Evolutionary conservation across 306 rosid species (phyloP).

Genomic region (Sesbania bispinosa): DNA sequence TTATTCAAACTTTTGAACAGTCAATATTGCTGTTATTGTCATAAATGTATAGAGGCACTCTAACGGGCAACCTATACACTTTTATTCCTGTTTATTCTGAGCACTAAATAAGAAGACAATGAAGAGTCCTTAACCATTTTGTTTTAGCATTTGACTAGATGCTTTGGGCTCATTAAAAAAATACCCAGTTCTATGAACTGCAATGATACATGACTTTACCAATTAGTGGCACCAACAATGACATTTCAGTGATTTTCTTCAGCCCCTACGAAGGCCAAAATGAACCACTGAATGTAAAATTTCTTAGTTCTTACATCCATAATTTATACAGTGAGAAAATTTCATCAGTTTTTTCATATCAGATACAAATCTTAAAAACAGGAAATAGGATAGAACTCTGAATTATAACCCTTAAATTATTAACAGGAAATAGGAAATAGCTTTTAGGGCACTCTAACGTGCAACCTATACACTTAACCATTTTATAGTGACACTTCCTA

Average conservation of each 20-base stretch:
- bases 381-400: conserved; percentile 8
- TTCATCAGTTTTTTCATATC: not conserved
- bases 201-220: not conserved
- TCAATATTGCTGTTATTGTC: not conserved
- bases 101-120: not conserved
- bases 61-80: not conserved
- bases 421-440: too few species aligned
- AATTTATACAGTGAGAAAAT: not conserved
- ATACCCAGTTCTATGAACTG: not conserved
- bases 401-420: not conserved
- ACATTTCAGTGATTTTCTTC: not conserved
- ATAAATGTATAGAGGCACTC: not conserved
- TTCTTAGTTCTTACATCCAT: not conserved
- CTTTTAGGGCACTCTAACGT: too few species aligned
- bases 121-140: not conserved
- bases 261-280: not conserved
- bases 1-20: not conserved
- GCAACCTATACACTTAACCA: too few species aligned
- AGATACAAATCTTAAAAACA: not conserved
- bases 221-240: not conserved
- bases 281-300: not conserved
- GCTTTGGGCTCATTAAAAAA: not conserved
- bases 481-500: too few species aligned
- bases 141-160: not conserved
- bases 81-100: not conserved